phyloP scores from a whole-genome alignment of 2,329 filamentous ascomycete species.

The Cephalotrichum gorgonifer region DNA sequence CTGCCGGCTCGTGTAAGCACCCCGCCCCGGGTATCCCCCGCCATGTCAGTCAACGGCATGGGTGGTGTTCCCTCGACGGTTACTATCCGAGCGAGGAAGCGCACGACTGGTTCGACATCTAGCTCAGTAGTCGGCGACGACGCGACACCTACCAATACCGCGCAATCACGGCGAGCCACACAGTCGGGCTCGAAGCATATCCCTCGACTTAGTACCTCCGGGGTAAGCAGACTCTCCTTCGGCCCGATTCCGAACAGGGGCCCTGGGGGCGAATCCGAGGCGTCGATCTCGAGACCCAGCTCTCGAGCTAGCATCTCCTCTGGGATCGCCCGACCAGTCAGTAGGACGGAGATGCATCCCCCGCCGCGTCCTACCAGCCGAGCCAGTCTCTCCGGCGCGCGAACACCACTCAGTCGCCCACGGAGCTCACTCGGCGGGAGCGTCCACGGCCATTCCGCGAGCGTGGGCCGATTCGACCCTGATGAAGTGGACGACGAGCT shows the following conservation, averaged over 20 bases:
- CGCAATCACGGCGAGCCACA: neutral
- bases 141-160: constrained; percentile 32
- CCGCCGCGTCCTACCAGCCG: constrained; percentile 54
- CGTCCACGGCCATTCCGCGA: constrained; percentile 46
- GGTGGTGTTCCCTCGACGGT: constrained; percentile 42
- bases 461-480: constrained; percentile 44
- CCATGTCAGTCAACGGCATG: constrained; percentile 31
- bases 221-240: constrained; percentile 53
- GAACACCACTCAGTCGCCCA: constrained; percentile 59
- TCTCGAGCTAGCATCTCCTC: constrained; percentile 58
- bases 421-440: constrained; percentile 62
- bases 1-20: constrained; percentile 72
- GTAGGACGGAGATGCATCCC: constrained; percentile 41
- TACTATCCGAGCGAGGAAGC: constrained; percentile 60
- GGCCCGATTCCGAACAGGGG: constrained; percentile 49
- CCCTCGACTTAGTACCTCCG: constrained; percentile 49
- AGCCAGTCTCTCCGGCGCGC: constrained; percentile 46
- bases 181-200: constrained; percentile 34
- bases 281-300: constrained; percentile 54
- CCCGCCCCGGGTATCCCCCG: constrained; percentile 72
- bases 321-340: constrained; percentile 38
- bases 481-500: constrained; percentile 29
- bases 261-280: constrained; percentile 27
- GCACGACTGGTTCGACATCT: constrained; percentile 46
- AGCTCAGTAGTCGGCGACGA: constrained; percentile 41